Evolutionary conservation across 2,329 filamentous ascomycete species (phyloP).

Genomic region (Colletotrichum sp.): DNA sequence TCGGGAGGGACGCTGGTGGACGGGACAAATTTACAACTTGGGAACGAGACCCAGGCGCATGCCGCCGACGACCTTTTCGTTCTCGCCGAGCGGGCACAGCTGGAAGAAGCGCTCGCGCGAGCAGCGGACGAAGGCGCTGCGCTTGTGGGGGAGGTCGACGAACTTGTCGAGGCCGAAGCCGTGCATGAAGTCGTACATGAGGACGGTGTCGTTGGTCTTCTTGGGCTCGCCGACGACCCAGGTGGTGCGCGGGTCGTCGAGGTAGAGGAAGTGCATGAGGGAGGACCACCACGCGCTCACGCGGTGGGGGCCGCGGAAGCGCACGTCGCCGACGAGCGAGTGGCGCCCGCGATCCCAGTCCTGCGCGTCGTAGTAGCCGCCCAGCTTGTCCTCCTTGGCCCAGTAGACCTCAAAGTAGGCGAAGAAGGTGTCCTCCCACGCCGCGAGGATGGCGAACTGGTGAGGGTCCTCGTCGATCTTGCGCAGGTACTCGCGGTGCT

Average conservation of each 20-base stretch:
- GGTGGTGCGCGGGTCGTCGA: constrained; percentile 64
- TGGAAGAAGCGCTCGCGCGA: constrained; percentile 74
- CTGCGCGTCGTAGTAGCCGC: constrained; percentile 58
- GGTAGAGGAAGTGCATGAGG: constrained; percentile 66
- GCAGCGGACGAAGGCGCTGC: constrained; percentile 70
- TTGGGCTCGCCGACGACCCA: constrained; percentile 73
- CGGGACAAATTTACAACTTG: constrained; percentile 47
- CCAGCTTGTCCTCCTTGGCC: constrained; percentile 68
- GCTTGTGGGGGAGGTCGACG: constrained; percentile 75
- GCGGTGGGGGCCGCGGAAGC: constrained; percentile 64
- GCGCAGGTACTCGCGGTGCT: constrained; percentile 75
- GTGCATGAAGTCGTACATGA: constrained; percentile 77
- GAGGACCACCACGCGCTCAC: constrained; percentile 67
- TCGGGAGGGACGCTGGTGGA: neutral
- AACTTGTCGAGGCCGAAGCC: constrained; percentile 76
- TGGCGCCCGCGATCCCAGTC: constrained; percentile 65
- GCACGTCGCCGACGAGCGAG: constrained; percentile 62
- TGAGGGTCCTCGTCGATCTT: constrained; percentile 75
- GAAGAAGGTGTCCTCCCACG: constrained; percentile 74
- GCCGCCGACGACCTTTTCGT: constrained; percentile 60
- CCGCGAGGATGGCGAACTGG: constrained; percentile 71
- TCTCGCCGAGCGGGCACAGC: constrained; percentile 62
- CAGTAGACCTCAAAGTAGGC: constrained; percentile 85
- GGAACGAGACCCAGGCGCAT: constrained; percentile 58
- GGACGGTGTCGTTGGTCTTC: constrained; percentile 70